A percentile compares a stretch with the other conserved stretches of the same genome.
Conservation (phyloP, 345 rosid species). For the Eucalyptus curtisii region DNA sequence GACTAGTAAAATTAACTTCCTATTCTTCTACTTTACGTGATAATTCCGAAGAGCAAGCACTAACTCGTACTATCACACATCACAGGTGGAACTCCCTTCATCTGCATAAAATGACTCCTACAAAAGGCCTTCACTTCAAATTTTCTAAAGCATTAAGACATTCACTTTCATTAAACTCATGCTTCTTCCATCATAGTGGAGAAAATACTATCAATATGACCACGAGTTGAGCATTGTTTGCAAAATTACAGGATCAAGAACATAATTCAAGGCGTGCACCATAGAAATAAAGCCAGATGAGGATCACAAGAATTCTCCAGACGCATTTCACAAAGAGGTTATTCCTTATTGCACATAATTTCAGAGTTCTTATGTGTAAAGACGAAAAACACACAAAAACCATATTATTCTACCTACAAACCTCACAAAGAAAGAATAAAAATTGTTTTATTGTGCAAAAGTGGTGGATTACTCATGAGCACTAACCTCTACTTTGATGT, state of each 20-base stretch:
- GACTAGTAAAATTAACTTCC: background rate
- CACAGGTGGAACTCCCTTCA: background rate
- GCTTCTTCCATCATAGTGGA: background rate
- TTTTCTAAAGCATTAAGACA: background rate
- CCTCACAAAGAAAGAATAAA: background rate
- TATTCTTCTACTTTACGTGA: background rate
- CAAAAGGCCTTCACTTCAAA: background rate
- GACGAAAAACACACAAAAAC: background rate
- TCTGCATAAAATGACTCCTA: background rate
- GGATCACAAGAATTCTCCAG: background rate
- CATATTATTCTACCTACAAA: background rate
- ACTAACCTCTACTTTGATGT: conserved; percentile 53
- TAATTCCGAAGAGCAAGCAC: background rate
- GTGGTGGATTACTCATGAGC: background rate
- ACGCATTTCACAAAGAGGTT: background rate
- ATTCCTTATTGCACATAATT: background rate
- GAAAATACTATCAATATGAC: background rate
- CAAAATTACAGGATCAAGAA: background rate
- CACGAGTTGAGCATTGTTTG: background rate
- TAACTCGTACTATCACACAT: background rate
- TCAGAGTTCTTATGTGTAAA: background rate
- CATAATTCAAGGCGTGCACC: background rate
- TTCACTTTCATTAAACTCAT: background rate
- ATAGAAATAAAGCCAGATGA: background rate
- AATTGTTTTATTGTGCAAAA: background rate